phyloP scores from a whole-genome alignment of 1,284 basidiomycete genomes.

The Mycosarcoma maydis region DNA sequence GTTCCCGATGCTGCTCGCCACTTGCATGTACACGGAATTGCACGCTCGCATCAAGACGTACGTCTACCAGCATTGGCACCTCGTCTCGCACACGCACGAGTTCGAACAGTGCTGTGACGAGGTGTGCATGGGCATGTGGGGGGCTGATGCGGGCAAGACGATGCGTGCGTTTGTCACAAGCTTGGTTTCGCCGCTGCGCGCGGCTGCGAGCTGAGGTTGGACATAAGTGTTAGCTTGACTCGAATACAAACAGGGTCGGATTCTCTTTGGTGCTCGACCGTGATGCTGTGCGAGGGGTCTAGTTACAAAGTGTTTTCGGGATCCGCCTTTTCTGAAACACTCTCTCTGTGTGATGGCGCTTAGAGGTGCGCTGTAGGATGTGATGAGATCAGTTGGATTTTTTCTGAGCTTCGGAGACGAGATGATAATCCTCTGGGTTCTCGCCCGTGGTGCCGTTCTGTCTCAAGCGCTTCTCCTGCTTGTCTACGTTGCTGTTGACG shows the following conservation, averaged over 20 bases:
- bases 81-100: constrained; percentile 49
- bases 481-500: constrained; percentile 17
- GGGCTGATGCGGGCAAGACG: constrained; percentile 47
- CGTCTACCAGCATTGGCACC: constrained; percentile 60
- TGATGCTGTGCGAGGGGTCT: background rate
- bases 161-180: constrained; percentile 45
- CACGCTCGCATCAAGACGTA: constrained; percentile 58
- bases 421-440: constrained; percentile 46
- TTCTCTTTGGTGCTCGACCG: no score
- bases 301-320: background rate
- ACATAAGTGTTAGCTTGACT: no score
- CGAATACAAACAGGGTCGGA: no score
- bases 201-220: constrained; percentile 10
- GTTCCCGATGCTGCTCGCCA: constrained; percentile 76
- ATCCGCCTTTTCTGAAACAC: no score
- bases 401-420: constrained; percentile 47
- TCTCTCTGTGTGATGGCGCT: no score
- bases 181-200: constrained; percentile 30
- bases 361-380: no score
- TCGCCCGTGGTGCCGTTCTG: constrained; percentile 31
- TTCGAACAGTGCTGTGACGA: constrained; percentile 64
- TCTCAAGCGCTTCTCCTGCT: constrained; percentile 25
- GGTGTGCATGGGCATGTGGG: constrained; percentile 59
- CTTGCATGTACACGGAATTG: constrained; percentile 54
- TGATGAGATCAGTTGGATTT: constrained; percentile 10